Base-by-base conservation (phyloP, 257 asterid genomes). In the Oldenlandia corymbosa region DNA sequence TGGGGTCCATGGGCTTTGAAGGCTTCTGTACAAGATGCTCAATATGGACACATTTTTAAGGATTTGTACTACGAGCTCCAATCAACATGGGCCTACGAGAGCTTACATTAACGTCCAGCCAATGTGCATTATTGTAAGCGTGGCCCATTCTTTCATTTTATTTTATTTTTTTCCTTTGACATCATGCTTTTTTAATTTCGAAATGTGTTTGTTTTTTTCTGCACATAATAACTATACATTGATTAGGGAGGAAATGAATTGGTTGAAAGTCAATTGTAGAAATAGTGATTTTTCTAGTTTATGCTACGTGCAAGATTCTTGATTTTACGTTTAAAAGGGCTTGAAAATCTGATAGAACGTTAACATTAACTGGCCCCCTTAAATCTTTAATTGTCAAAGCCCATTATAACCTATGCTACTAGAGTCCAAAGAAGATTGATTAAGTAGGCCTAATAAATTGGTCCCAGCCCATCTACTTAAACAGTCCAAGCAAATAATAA, bases 311-410 rank as follows among this genome's bases (percentile, higher is more conserved):
- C 41, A 18, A 2, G 10, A 60, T 60, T 62, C n/a, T 24, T 42
- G 39, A 60, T 24, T 42, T 24, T 34, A 47, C n/a, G 10, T 11
- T 20, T 47, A 16, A 12, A 48, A 24, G 13, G 32, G 34, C 24
- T 48, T 7, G 48, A 30, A 16, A 53, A n/a, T 10, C 27, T 24
- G 41, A 48, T 3, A 32, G 12, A 13, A 49, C 18, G 26, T 32
- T n/a, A n/a, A n/a, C n/a, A n/a, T n/a, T n/a, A 34, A 63, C 41
- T 21, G 68, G 5, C 68, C 59, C 68, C 68, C 17, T 14, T 6
- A 18, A 39, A 23, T 32, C 68, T 31, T 47, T 9, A 62, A 6
- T 20, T 31, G 59, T 49, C 50, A 64, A 49, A 49, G 47, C 49
- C 68, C 68, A 48, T 62, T 7, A 34, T 49, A 32, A 34, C 28